Percentiles rank a stretch among this genome's conserved stretches.
Conservation (phyloP, 2,329 filamentous ascomycete species). For the Cytospora paraplurivora region DNA sequence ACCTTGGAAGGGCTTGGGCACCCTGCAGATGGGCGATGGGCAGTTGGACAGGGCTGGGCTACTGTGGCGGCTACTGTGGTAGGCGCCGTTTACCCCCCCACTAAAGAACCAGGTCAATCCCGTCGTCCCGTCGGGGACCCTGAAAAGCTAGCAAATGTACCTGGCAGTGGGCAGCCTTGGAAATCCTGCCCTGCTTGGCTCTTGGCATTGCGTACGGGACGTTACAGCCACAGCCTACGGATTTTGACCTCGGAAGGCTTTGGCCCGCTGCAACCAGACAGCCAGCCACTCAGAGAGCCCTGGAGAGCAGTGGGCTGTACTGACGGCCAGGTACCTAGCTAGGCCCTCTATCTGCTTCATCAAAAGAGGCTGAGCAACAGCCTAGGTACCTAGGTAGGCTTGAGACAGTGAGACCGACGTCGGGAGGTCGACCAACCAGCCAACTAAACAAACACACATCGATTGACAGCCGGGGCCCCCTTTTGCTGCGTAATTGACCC, state of each 20-base stretch:
- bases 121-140: background rate
- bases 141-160: background rate
- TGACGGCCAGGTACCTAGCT: too few relatives aligned
- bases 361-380: background rate
- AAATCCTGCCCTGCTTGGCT: too few relatives aligned
- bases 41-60: background rate
- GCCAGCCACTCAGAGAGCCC: background rate
- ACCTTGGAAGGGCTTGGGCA: background rate
- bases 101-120: background rate
- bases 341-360: too few relatives aligned
- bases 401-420: background rate
- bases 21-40: background rate
- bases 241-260: too few relatives aligned
- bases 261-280: background rate
- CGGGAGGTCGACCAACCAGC: background rate
- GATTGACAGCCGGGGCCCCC: constrained; percentile 9
- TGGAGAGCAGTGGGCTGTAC: too few relatives aligned
- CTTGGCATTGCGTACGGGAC: background rate
- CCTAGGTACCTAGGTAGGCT: too few relatives aligned
- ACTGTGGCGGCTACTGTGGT: constrained; percentile 2
- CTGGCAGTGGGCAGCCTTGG: too few relatives aligned
- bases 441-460: background rate
- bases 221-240: background rate
- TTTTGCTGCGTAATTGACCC: constrained; percentile 12
- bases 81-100: background rate